Base-by-base conservation (phyloP, 768 basidiomycete species). In the Lactarius indigo region DNA sequence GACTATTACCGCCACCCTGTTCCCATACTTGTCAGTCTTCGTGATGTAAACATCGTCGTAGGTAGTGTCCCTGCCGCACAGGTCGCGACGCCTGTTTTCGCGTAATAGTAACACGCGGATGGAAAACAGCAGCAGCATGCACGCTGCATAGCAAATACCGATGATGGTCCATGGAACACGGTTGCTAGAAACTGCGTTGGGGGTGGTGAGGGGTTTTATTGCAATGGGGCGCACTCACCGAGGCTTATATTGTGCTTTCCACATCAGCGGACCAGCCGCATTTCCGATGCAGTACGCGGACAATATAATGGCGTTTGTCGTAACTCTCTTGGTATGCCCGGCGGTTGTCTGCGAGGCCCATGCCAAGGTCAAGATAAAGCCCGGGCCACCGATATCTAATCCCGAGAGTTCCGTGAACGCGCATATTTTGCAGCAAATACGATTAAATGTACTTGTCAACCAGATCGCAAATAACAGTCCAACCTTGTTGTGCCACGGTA, bases 121-220 rank as follows among this genome's bases (percentile, higher is more conserved):
- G 44, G 73, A 31, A 30, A 86, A 77, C 18, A 83, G 61, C 70
- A 83, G 61, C 12, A 77, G 33, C 55, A 87, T 85, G 74, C 87
- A 87, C 37, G 74, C 66, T 12, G 78, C 68, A 73, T 88, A 86
- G 76, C 87, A 89, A 61, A 85, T 74, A 3, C 87, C 84, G 63
- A 92, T 91, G 70, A 92, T 81, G 60, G 83, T 83, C 91, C 91
- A 93, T 2, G 91, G 91, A 35, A 92, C 74, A 62, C 82, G 87
- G 69, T 91, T 89, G 58, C 89, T 88, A 35, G 26, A 59, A 17
- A 55, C 37, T 47, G 12, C 20, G 52, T 39, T 20, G 54, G 57
- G 18, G 30, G 5, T 5, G 10, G n/a, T 42, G 39, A 60, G n/a
- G n/a, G n/a, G 31, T 31, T 13, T 26, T n/a, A 3, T 13, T 26